Base-by-base conservation (phyloP, 73 alveolate genomes). In the Blepharisma stoltei region DNA sequence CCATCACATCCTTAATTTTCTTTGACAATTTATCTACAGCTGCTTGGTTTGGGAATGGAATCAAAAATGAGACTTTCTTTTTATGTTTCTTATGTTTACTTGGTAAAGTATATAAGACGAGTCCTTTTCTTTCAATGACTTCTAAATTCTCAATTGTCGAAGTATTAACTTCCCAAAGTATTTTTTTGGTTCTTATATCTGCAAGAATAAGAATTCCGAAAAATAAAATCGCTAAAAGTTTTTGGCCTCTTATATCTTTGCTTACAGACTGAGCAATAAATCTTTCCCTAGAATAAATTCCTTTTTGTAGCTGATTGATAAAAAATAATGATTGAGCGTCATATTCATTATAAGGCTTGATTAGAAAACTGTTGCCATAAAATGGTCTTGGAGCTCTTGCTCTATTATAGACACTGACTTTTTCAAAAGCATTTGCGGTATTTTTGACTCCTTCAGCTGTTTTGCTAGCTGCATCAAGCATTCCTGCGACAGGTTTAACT, bases 391-490 rank as follows among this genome's bases (percentile, higher is more conserved):
- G 98, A 69, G 83, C 78, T 80, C 99, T 91, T 73, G 89, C 78
- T 67, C 99, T 92, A 43, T 90, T 90, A 78, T 87, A 75, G 23
- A 76, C 76, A 48, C 83, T 92, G 76, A 90, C 93, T 73, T 96
- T 96, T 54, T 89, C 93, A 54, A 81, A 85, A 27, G 82, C 78
- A 66, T 91, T 84, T 6, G 97, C 96, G 25, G 97, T 92, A 89
- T 97, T 95, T 71, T 94, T 97, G 9, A 97, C 86, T 32, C 99
- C 99, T 76, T 97, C 99, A 0, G 99, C 90, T 20, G 99, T 95
- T 82, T 97, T 97, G 6, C 98, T 89, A 21, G 97, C 94, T 44
- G 96, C 90, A 81, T 97, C 98, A 66, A 92, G 83, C 23, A 90
- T 86, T 7, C 98, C 96, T 65, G 96, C 82, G 21, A 92, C 54